These are phyloP conservation scores for Leavenworthia alabamica DNA, from an alignment of 345 rosid genomes.

Conservation along the genomic window DNA sequence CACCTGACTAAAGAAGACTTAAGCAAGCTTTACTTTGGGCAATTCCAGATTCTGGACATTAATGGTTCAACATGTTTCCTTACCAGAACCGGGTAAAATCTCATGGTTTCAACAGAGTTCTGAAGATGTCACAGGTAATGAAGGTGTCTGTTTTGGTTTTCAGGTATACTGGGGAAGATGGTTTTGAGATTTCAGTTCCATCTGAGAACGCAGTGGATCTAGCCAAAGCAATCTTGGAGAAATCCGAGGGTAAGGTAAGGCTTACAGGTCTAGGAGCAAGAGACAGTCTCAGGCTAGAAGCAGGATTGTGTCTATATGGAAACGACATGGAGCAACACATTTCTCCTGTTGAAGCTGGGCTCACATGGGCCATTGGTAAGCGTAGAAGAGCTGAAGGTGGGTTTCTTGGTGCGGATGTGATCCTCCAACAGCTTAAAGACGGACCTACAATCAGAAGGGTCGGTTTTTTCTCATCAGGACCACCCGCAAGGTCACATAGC, in stretches of 20 bases:
- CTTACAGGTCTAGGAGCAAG: slow-evolving; percentile 92
- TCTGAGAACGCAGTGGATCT: slow-evolving; percentile 76
- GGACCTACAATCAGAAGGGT: slow-evolving; percentile 89
- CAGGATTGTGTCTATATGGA: slow-evolving; percentile 83
- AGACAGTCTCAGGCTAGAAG: slow-evolving; percentile 96
- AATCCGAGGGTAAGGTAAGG: slow-evolving; percentile 85
- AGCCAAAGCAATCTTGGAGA: slow-evolving; percentile 87
- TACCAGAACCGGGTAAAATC: slow-evolving; percentile 85
- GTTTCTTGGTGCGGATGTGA: slow-evolving; percentile 80
- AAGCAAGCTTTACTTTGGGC: slow-evolving; percentile 90
- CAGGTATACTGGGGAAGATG: slow-evolving; percentile 97
- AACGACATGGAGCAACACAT: slow-evolving; percentile 94
- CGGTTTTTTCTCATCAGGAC: slow-evolving; percentile 75
- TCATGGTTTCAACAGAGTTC: not conserved
- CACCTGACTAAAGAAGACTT: slow-evolving; percentile 78
- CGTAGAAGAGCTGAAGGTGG: slow-evolving; percentile 95
- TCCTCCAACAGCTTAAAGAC: slow-evolving; percentile 79
- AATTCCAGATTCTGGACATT: slow-evolving; percentile 73
- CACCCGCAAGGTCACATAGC: slow-evolving; percentile 90
- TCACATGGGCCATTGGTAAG: slow-evolving; percentile 97
- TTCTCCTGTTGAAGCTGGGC: slow-evolving; percentile 89
- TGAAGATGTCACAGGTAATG: slow-evolving; percentile 5
- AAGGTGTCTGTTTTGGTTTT: slow-evolving; percentile 4
- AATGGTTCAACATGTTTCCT: slow-evolving; percentile 78
- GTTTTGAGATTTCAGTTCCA: slow-evolving; percentile 95